Conservation (phyloP, 306 rosid species). For the Trifolium pratense region DNA sequence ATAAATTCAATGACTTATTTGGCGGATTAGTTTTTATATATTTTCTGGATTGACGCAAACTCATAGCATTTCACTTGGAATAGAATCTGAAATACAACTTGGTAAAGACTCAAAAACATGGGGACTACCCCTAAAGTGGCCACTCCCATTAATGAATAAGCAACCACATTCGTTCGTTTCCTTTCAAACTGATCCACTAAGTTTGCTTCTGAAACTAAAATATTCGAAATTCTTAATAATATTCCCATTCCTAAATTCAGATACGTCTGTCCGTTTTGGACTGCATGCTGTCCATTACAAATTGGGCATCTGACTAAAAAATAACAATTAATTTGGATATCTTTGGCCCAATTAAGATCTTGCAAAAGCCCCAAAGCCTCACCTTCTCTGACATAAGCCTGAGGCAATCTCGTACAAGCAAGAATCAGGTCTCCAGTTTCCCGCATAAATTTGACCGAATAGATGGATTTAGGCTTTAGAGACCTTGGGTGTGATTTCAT, state of each 20-base stretch:
- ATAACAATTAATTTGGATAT: background rate
- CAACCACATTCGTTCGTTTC: background rate
- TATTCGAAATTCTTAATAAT: background rate
- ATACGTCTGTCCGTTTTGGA: background rate
- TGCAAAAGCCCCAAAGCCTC: too few species aligned
- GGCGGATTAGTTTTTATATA: background rate
- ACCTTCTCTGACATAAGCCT: too few species aligned
- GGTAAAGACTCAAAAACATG: background rate
- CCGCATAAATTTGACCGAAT: too few species aligned
- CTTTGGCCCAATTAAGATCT: background rate
- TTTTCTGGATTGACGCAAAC: constrained; percentile 6
- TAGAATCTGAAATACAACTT: background rate
- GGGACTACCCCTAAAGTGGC: background rate
- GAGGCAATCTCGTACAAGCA: too few species aligned
- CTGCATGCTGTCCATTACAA: too few species aligned
- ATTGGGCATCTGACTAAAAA: too few species aligned
- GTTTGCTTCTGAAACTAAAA: background rate
- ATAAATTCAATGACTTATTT: background rate
- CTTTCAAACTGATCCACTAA: background rate
- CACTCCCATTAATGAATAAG: background rate
- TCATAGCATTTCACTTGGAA: background rate
- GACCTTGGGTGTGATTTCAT: background rate
- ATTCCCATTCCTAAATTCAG: background rate
- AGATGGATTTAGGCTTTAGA: background rate
- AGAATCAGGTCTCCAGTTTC: too few species aligned